phyloP scores from a whole-genome alignment of 1,284 basidiomycete genomes.

The Ustilago loliicola region DNA sequence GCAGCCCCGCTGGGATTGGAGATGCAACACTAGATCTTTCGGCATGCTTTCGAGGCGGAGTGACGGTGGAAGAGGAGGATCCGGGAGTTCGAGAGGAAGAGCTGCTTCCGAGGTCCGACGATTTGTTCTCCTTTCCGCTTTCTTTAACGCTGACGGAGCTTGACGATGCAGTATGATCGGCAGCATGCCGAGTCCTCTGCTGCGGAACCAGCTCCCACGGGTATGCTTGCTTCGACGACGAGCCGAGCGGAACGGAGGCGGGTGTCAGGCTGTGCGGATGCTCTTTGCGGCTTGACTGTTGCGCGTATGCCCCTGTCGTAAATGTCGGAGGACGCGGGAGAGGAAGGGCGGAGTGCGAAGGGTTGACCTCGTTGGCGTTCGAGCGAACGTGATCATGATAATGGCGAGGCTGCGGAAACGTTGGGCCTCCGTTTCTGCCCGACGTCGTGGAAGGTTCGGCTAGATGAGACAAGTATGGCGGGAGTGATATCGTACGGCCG shows the following conservation, averaged over 20 bases:
- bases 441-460: neutral
- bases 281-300: neutral
- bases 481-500: conserved; percentile 6
- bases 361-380: neutral
- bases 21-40: neutral
- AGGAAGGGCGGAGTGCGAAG: neutral
- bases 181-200: neutral
- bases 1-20: neutral
- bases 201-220: conserved; percentile 42
- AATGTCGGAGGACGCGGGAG: neutral
- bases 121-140: neutral
- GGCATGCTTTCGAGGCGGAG: neutral
- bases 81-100: neutral
- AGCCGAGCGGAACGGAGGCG: conserved; percentile 2
- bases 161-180: neutral
- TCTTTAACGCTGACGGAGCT: neutral
- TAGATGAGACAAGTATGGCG: conserved; percentile 29
- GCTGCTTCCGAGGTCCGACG: too few relatives aligned
- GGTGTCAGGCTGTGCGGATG: conserved; percentile 21
- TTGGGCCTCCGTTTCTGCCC: neutral
- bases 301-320: neutral
- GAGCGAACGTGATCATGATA: neutral
- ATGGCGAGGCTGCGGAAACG: conserved; percentile 5
- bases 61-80: neutral
- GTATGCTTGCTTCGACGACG: conserved; percentile 4